phyloP scores from a whole-genome alignment of 108 stramenopile genomes.

The Chaetoceros muelleri region DNA sequence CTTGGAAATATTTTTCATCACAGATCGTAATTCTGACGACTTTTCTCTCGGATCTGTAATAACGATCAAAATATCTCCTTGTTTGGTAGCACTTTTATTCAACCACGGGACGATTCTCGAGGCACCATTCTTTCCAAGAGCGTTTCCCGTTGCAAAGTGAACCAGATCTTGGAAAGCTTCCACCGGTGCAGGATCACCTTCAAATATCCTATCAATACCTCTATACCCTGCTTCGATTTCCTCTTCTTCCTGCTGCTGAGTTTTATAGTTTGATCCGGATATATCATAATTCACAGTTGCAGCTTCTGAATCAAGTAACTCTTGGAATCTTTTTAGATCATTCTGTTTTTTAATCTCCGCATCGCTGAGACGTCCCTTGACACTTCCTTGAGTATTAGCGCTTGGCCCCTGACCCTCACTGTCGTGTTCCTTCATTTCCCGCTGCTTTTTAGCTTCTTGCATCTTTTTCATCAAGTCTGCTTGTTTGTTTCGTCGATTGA shows the following conservation, averaged over 20 bases:
- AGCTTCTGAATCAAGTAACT: slow-evolving; percentile 36
- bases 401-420: background rate
- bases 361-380: slow-evolving; percentile 20
- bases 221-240: slow-evolving; percentile 43
- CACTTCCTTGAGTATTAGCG: background rate
- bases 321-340: slow-evolving; percentile 63
- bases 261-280: slow-evolving; percentile 44
- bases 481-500: slow-evolving; percentile 35
- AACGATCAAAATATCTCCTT: slow-evolving; percentile 46
- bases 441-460: slow-evolving; percentile 39
- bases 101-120: slow-evolving; percentile 54
- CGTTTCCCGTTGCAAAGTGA: slow-evolving; percentile 29
- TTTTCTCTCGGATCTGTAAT: slow-evolving; percentile 65
- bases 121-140: slow-evolving; percentile 30
- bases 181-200: slow-evolving; percentile 71
- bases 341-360: slow-evolving; percentile 64
- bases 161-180: slow-evolving; percentile 55
- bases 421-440: slow-evolving; percentile 17
- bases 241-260: slow-evolving; percentile 62
- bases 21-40: slow-evolving; percentile 43
- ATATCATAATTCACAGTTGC: slow-evolving; percentile 16
- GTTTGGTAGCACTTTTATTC: slow-evolving; percentile 6
- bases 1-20: slow-evolving; percentile 22
- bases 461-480: slow-evolving; percentile 51
- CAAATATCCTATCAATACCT: slow-evolving; percentile 50